Evolutionary conservation across 2,329 filamentous ascomycete species (phyloP), one percentile per base, ranked within the genome.

Genomic region (Dothiorella sarmentorum): DNA sequence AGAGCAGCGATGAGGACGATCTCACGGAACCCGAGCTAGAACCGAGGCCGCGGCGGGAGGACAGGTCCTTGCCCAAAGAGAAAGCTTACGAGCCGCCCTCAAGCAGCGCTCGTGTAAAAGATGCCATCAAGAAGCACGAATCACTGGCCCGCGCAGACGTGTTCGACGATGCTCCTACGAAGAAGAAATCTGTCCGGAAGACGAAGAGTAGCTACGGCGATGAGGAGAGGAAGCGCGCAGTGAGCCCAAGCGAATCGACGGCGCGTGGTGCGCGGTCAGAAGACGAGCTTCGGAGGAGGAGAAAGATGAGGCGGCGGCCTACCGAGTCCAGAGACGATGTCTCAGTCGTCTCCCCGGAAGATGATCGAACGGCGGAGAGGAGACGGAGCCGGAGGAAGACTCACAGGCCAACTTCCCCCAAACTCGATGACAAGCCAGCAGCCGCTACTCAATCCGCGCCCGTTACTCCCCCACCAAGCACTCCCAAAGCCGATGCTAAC

Each of bases 271-370:
- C 20, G 17, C 45, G 38, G 15, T 59, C 56, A 18, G 56, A 53
- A 55, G 59, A 13, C 60, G 37, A 55, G 65, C 69, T 17, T 70
- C 68, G 35, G 60, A 43, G 70, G 70, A 51, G 64, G 62, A 58
- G 53, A 20, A 49, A 59, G 29, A 44, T 61, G 18, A 56, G 62
- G 20, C n/a, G 62, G 20, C 49, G 56, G 22, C 33, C 42, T 9
- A 52, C 31, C 24, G 35, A 42, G 18, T 49, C 56, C 15, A 40
- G 44, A 26, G 56, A 58, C 2, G 37, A 43, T n/a, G n/a, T 47
- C 20, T 18, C 45, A 10, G 53, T 45, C 40, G 10, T 40, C 10
- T 27, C 45, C 5, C n/a, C 37, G 2, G 45, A 52, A 15, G 45
- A 52, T 2, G 37, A 44, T 13, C 37, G 27, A 22, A 11, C 29